Evolutionary conservation across 345 rosid species (phyloP), one percentile per base, ranked within the genome.

Genomic region (Sonneratia alba): DNA sequence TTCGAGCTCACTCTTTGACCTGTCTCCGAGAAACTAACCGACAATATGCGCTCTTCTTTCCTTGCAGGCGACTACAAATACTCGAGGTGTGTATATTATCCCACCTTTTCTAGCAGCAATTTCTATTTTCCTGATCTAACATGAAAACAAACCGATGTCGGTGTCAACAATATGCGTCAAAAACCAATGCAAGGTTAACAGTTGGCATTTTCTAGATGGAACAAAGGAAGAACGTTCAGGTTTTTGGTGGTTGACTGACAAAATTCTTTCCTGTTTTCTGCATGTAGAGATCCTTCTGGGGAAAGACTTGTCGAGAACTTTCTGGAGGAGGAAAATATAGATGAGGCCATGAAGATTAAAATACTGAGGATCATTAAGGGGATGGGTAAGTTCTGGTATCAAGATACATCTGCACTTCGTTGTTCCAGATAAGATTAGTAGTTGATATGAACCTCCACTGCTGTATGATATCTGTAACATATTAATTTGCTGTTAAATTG

Each of bases 11-110:
- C 51, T 66, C 22, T n/a, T 36, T 70, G 9, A 32, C 48, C 13
- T 66, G 19, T 47, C 51, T 47, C 69, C n/a, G 48, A 15, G 7
- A 32, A 19, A 24, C 40, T 68, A 10, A 72, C 70, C 61, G 59
- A 6, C 8, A 5, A 51, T 76, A 47, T 70, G 62, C 53, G 66
- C 59, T 69, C 69, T 72, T 48, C 34, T 76, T 74, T 75, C 49
- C 36, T 77, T 74, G 74, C 92, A 86, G 98, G 88, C 79, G 98
- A 90, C 76, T 88, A 89, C 83, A 90, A 90, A 77, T 93, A 93
- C 82, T 65, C 84, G 72, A 90, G 90, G 96, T 92, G 70, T 76
- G 86, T 74, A 65, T 37, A 14, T 19, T 21, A 2, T 15, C 13
- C 43, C 68, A 10, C 24, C 66, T 27, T 37, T 65, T 3, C 68